Evolutionary conservation across 2,329 filamentous ascomycete genomes (phyloP), one percentile per base, ranked within the genome.

Genomic region (Cryphonectria parasitica): DNA sequence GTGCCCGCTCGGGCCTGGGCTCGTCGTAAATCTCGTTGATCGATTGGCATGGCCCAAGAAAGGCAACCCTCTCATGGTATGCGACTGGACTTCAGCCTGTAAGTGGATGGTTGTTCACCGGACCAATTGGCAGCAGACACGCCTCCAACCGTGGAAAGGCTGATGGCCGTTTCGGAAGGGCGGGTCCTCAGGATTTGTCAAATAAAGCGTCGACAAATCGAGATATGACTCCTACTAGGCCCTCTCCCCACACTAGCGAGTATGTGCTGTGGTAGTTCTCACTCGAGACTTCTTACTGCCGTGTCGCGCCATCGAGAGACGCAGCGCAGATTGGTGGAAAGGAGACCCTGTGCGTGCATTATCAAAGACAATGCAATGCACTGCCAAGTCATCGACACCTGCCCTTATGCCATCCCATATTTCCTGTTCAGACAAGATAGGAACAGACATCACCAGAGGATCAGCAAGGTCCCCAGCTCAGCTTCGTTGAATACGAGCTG

Each of bases 361-460:
- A 68, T 56, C 58, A 68, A 54, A 64, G 43, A 64, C 60, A 64
- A 70, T 70, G 68, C 64, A 67, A 66, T 70, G 68, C 68, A 70
- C 25, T 36, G 68, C 63, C 63, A 70, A 41, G 64, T 70, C 68
- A 71, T 63, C 41, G 7, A 36, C 15, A 31, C 15, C 22, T 49
- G 19, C 15, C 22, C 25, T 52, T 41, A 22, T 19, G 19, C 1
- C 19, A 61, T 67, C 5, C 43, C 43, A 34, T 17, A 25, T 43
- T 45, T 25, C 36, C 19, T 13, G 8, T 43, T 39, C 19, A 6
- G 19, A 39, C n/a, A 28, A 25, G 5, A 25, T 11, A 28, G 52
- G 15, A 25, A 56, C 49, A 58, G 54, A 58, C 28, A 58, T 31
- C 13, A 8, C 54, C 25, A 31, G 54, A 13, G 11, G 54, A 58